A percentile compares a stretch with the other conserved stretches of the same genome.
These are phyloP conservation scores for Oryza glumipatula DNA, from an alignment of 176 grass and related monocot genomes.

Conservation along the genomic window DNA sequence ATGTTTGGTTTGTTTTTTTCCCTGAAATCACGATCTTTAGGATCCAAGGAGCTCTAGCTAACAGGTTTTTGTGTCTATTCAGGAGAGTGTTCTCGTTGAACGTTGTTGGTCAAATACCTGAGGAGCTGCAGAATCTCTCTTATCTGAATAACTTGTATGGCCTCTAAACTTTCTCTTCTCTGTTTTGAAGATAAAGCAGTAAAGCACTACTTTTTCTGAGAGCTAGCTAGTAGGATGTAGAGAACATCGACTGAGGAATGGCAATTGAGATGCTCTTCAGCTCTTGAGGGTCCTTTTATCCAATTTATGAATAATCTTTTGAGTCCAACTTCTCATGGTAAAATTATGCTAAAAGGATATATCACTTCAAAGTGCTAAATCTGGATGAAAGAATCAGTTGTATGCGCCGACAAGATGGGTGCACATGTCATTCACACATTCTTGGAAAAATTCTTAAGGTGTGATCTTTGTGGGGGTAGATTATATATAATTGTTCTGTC, in stretches of 20 bases:
- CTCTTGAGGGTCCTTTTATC: too few species aligned
- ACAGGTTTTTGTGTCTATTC: neutral
- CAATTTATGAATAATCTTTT: too few species aligned
- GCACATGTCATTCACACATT: too few species aligned
- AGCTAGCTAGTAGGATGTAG: neutral
- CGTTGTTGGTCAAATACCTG: conserved; percentile 56
- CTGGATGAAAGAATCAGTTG: too few species aligned
- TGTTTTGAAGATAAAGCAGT: neutral
- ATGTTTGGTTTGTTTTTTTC: neutral
- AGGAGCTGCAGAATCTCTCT: conserved; percentile 62
- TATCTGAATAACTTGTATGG: conserved; percentile 30
- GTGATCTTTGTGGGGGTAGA: too few species aligned
- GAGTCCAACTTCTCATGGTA: too few species aligned
- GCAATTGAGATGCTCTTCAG: too few species aligned
- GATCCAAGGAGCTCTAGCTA: neutral
- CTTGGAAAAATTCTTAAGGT: too few species aligned
- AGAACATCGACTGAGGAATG: neutral
- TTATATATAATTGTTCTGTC: too few species aligned
- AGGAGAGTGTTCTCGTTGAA: conserved; percentile 51
- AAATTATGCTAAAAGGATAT: too few species aligned
- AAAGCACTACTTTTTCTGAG: neutral
- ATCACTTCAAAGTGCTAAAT: too few species aligned
- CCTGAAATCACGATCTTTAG: neutral
- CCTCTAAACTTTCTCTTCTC: neutral
- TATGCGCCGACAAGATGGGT: neutral